Percentiles rank a stretch among this genome's conserved stretches.
phyloP scores from a whole-genome alignment of 1,284 basidiomycete species.

The Microbotryum silenes-acaulis region DNA sequence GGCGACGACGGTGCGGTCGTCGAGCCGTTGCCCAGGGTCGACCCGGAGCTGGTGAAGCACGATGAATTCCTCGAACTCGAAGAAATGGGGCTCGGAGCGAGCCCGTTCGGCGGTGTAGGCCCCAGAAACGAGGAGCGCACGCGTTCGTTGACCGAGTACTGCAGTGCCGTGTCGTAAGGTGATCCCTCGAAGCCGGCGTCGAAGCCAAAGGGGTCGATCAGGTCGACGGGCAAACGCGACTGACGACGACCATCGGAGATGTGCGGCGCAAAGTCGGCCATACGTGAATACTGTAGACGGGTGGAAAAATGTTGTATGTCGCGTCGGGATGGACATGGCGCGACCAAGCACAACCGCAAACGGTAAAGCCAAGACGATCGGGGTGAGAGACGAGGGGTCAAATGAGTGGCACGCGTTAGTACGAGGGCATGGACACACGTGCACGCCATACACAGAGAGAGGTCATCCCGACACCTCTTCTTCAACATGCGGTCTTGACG shows the following conservation, averaged over 20 bases:
- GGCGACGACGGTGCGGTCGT: slow-evolving; percentile 1
- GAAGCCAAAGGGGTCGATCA: slow-evolving; percentile 30
- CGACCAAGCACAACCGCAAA: too few relatives aligned
- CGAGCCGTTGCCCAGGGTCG: slow-evolving; percentile 1
- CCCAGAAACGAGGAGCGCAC: slow-evolving; percentile 8
- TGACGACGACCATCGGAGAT: slow-evolving; percentile 1
- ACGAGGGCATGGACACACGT: too few relatives aligned
- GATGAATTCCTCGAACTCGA: background rate
- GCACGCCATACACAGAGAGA: too few relatives aligned
- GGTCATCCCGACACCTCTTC: too few relatives aligned
- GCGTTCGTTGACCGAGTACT: background rate
- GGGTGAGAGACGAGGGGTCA: too few relatives aligned
- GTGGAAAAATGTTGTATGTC: too few relatives aligned
- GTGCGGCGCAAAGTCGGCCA: slow-evolving; percentile 14
- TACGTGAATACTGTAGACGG: slow-evolving; percentile 21
- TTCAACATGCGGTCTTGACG: too few relatives aligned
- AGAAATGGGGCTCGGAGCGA: background rate
- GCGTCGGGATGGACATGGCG: too few relatives aligned
- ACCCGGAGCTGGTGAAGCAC: background rate
- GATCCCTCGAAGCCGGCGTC: slow-evolving; percentile 16
- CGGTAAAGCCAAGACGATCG: too few relatives aligned
- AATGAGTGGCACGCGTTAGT: too few relatives aligned
- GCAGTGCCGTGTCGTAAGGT: slow-evolving; percentile 27
- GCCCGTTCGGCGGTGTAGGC: background rate
- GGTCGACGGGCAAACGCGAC: slow-evolving; percentile 20